Percentiles rank a stretch among this genome's conserved stretches.
These are phyloP conservation scores for Vitis hybrid DNA, from an alignment of 177 flowering plant species.

Conservation along the genomic window DNA sequence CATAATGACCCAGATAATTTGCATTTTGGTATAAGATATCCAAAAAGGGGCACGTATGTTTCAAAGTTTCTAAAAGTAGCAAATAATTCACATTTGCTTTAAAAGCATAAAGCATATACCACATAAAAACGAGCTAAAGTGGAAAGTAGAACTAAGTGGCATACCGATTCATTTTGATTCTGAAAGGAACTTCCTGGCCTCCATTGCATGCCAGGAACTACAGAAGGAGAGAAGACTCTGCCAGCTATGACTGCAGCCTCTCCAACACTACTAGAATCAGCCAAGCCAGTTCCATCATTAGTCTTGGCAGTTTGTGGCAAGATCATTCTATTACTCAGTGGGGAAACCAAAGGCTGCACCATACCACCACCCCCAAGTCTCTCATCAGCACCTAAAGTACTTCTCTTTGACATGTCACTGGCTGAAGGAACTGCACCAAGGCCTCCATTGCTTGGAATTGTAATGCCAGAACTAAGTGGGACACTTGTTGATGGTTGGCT, in stretches of 20 bases:
- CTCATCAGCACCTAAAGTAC: constrained; percentile 65
- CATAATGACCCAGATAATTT: no score
- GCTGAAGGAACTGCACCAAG: constrained; percentile 46
- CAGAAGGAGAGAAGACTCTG: constrained; percentile 66
- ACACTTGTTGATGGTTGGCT: constrained; percentile 48
- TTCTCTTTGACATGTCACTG: constrained; percentile 71
- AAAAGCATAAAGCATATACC: neutral
- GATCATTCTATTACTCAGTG: constrained; percentile 60
- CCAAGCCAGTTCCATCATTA: constrained; percentile 50
- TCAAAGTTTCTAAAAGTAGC: neutral
- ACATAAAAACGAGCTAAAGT: neutral
- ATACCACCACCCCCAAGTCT: constrained; percentile 60
- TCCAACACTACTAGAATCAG: constrained; percentile 51
- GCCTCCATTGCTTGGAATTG: constrained; percentile 49
- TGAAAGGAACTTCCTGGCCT: constrained; percentile 90
- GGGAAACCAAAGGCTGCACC: constrained; percentile 62
- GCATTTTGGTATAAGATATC: no score
- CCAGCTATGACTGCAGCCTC: constrained; percentile 57
- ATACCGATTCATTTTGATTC: constrained; percentile 76
- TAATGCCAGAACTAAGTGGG: constrained; percentile 50
- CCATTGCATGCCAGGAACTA: constrained; percentile 83
- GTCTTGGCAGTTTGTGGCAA: constrained; percentile 65
- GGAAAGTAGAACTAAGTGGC: constrained; percentile 11
- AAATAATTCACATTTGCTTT: neutral
- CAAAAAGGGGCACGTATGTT: no score